Evolutionary conservation across 495 filamentous ascomycete species (phyloP).

Genomic region (Clohesyomyces aquaticus): DNA sequence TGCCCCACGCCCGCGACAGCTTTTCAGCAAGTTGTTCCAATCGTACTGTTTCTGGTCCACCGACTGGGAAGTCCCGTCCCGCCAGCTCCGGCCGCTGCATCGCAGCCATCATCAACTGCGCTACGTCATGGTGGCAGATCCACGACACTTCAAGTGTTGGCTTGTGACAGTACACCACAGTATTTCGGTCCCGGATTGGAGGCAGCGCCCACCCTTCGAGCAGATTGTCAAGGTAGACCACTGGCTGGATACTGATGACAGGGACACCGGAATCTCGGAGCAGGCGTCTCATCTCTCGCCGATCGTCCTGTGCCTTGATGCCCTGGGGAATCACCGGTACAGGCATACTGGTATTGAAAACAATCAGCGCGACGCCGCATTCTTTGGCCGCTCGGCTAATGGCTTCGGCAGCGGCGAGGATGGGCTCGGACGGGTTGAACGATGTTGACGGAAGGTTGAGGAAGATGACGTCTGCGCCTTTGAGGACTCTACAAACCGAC

Average conservation of each 20-base stretch:
- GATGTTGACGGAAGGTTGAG: slow-evolving; percentile 32
- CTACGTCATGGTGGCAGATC: slow-evolving; percentile 37
- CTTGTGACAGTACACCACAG: slow-evolving; percentile 36
- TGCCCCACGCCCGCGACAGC: slow-evolving; percentile 21
- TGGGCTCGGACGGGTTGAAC: slow-evolving; percentile 30
- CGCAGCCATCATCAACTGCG: slow-evolving; percentile 31
- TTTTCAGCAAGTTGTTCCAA: slow-evolving; percentile 19
- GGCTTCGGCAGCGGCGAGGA: slow-evolving; percentile 15
- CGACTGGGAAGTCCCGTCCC: slow-evolving; percentile 22
- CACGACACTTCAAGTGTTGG: slow-evolving; percentile 20
- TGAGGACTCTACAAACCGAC: slow-evolving; percentile 9
- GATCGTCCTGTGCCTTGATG: slow-evolving; percentile 36
- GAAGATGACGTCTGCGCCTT: slow-evolving; percentile 24
- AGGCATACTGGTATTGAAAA: slow-evolving; percentile 36
- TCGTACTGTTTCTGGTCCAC: slow-evolving; percentile 28
- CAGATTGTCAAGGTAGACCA: slow-evolving; percentile 33
- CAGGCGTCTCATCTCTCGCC: slow-evolving; percentile 24
- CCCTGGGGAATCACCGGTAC: slow-evolving; percentile 21
- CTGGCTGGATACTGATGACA: slow-evolving; percentile 30
- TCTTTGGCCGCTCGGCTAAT: slow-evolving; percentile 23
- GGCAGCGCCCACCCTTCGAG: slow-evolving; percentile 35
- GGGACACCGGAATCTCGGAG: slow-evolving; percentile 28
- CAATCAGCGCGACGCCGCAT: slow-evolving; percentile 14
- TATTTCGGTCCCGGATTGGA: slow-evolving; percentile 28
- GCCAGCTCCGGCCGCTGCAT: slow-evolving; percentile 19